Conservation (phyloP, 768 basidiomycete species). For the Psilocybe cyanescens region DNA sequence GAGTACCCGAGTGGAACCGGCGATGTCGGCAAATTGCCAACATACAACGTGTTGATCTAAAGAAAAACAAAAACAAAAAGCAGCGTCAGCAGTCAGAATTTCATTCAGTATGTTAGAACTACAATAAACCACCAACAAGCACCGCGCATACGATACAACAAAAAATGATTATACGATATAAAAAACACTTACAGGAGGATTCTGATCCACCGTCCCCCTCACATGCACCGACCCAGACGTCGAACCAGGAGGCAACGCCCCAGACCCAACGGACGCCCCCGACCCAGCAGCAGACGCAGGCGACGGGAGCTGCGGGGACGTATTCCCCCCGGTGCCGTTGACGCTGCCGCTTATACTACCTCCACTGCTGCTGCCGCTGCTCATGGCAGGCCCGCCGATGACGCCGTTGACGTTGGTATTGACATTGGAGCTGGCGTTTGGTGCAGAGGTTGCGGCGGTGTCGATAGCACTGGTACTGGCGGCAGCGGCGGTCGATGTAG, state of each 20-base stretch:
- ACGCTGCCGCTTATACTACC: slow-evolving; percentile 16
- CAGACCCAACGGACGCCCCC: slow-evolving; percentile 41
- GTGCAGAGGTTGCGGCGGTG: neutral
- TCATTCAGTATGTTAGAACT: neutral
- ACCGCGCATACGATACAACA: neutral
- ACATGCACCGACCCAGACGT: slow-evolving; percentile 26
- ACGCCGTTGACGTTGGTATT: neutral
- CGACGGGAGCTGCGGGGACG: slow-evolving; percentile 78
- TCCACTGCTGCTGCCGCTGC: slow-evolving; percentile 19
- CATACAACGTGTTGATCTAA: slow-evolving; percentile 97
- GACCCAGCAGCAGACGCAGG: slow-evolving; percentile 60
- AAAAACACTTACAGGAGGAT: slow-evolving; percentile 74
- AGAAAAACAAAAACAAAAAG: slow-evolving; percentile 11
- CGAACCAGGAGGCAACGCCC: neutral
- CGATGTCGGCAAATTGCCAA: slow-evolving; percentile 93
- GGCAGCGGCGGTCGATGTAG: neutral
- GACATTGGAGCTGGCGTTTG: neutral
- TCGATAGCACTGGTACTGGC: neutral
- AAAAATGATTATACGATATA: slow-evolving; percentile 6
- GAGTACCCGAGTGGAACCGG: slow-evolving; percentile 73
- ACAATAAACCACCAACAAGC: neutral
- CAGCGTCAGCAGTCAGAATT: slow-evolving; percentile 7
- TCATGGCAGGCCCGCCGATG: slow-evolving; percentile 18
- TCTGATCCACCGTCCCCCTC: slow-evolving; percentile 71
- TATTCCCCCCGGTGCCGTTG: slow-evolving; percentile 40